phyloP scores from a whole-genome alignment of 371 early-diverging fungal genomes.

The Rhizomucor pusillus region DNA sequence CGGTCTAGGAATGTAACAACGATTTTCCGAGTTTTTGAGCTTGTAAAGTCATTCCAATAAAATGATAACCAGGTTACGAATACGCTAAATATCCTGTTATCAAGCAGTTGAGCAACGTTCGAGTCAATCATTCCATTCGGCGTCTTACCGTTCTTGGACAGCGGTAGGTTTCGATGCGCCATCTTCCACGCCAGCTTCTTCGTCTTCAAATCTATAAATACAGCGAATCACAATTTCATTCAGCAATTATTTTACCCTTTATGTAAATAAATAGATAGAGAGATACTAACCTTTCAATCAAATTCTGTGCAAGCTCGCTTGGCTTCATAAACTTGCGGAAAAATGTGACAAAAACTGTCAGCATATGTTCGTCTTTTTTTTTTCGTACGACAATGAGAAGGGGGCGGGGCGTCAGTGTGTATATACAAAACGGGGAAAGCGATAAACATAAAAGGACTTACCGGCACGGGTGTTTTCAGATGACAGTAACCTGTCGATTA shows the following conservation, averaged over 20 bases:
- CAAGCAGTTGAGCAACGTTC: too few relatives aligned
- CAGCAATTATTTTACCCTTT: slow-evolving; percentile 3
- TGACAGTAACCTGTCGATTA: slow-evolving; percentile 31
- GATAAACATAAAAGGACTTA: slow-evolving; percentile 11
- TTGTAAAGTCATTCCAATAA: slow-evolving; percentile 55
- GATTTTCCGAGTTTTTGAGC: slow-evolving; percentile 44
- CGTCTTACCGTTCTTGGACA: slow-evolving; percentile 38
- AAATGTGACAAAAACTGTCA: slow-evolving; percentile 52
- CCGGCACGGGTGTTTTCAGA: slow-evolving; percentile 23
- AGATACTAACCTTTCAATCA: slow-evolving; percentile 48
- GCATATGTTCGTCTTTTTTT: slow-evolving; percentile 36
- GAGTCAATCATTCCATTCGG: too few relatives aligned
- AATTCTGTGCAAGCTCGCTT: slow-evolving; percentile 37
- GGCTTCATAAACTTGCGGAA: slow-evolving; percentile 60
- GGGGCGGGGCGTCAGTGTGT: background rate
- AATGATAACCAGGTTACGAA: slow-evolving; percentile 47
- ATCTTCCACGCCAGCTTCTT: too few relatives aligned
- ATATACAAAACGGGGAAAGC: background rate
- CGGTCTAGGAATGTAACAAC: slow-evolving; percentile 44
- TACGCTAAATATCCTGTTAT: slow-evolving; percentile 20
- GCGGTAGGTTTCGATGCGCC: slow-evolving; percentile 24
- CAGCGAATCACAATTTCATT: background rate
- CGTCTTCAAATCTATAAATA: slow-evolving; percentile 31
- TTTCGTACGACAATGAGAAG: slow-evolving; percentile 6
- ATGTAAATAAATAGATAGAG: too few relatives aligned